Evolutionary conservation across 139 green algal species (phyloP), one percentile per base, ranked within the genome.

Genomic region (Chlamydomonas incerta): DNA sequence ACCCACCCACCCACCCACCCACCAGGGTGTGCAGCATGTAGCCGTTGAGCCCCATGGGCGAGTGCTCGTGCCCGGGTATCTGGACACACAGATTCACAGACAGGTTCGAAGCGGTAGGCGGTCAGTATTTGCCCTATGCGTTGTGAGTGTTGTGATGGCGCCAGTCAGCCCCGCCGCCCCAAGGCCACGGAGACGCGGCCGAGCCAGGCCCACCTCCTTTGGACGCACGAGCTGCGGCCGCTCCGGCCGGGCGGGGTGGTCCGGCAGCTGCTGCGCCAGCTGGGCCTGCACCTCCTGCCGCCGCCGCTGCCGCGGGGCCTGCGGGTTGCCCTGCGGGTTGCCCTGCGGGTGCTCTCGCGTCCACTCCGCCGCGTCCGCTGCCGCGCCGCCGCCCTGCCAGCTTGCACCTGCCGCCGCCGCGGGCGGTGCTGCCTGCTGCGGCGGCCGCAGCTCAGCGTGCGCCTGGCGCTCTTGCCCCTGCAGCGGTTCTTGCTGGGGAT

Each of bases 171-270:
- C n/a, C n/a, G n/a, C n/a, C n/a, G n/a, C n/a, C n/a, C n/a, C n/a
- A n/a, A n/a, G n/a, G n/a, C n/a, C n/a, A n/a, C n/a, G n/a, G 52
- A 29, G 10, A n/a, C n/a, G 37, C 52, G 37, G 41, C 23, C 14
- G 71, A 26, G 14, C 60, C 20, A 28, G 11, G n/a, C n/a, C n/a
- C 81, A 90, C 87, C 57, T 90, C 46, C 70, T 91, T 93, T 21
- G 88, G 82, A 29, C 85, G 33, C 17, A 96, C 92, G 20, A 95
- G 86, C 80, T 88, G 58, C 24, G 93, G 93, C 60, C 89, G 88
- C 24, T 60, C 66, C 28, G 93, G 93, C n/a, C 93, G 72, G 18
- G 91, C 87, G 20, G 93, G 93, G 20, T 80, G 68, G 6, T 55
- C 62, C 26, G 92, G 91, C 21, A 87, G 83, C 34, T 72, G n/a